Evolutionary conservation across 1,139 yeast genomes (phyloP).

Genomic region (Torulaspora globosa): DNA sequence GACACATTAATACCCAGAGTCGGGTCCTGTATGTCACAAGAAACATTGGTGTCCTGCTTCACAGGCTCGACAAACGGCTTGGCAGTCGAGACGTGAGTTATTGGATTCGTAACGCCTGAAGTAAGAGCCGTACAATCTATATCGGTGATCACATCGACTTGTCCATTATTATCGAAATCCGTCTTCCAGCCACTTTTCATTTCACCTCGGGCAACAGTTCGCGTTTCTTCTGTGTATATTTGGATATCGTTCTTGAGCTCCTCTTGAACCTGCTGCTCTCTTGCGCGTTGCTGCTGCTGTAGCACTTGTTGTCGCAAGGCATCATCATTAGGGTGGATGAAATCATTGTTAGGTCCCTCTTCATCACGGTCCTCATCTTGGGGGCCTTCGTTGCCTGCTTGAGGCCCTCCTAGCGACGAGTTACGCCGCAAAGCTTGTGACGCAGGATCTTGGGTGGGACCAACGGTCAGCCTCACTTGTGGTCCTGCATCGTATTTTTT

Average conservation of each 20-base stretch:
- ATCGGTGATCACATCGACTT: constrained; percentile 70
- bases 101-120: constrained; percentile 49
- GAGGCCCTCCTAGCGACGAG: constrained; percentile 7
- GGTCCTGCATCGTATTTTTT: constrained; percentile 42
- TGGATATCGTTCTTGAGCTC: constrained; percentile 39
- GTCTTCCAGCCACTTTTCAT: constrained; percentile 91
- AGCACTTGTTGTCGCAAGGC: constrained; percentile 38
- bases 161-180: constrained; percentile 72
- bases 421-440: constrained; percentile 13
- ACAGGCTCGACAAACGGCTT: constrained; percentile 26
- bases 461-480: constrained; percentile 35
- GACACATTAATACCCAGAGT: constrained; percentile 69
- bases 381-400: constrained; percentile 5
- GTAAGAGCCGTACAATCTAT: constrained; percentile 54
- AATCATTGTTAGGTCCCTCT: constrained; percentile 24
- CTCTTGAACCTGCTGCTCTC: constrained; percentile 33
- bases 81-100: constrained; percentile 36
- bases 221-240: constrained; percentile 63
- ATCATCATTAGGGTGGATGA: constrained; percentile 41
- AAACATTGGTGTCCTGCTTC: constrained; percentile 48
- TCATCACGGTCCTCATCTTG: constrained; percentile 22
- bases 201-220: constrained; percentile 74
- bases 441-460: constrained; percentile 27
- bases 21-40: constrained; percentile 82
- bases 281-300: constrained; percentile 35